These are phyloP conservation scores for Globisporangium paddicum DNA, from an alignment of 352 stramenopile genomes.

Conservation along the genomic window DNA sequence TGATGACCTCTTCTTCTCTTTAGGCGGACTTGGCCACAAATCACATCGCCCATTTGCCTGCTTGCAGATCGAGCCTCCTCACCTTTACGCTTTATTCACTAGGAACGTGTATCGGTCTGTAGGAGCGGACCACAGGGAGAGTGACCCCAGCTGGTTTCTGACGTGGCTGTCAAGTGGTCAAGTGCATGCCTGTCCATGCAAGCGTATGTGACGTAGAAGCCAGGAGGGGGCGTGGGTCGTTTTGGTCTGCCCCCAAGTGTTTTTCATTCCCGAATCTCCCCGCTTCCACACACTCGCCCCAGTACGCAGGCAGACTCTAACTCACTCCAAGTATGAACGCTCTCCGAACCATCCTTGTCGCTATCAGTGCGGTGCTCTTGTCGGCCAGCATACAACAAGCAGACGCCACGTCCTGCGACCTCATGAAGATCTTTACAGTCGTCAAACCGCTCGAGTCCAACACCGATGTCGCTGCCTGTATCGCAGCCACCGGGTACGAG, in stretches of 20 bases:
- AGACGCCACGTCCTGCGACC: conserved; percentile 19
- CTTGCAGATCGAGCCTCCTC: not conserved
- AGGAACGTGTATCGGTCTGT: not conserved
- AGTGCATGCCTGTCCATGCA: not conserved
- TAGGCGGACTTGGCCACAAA: no score
- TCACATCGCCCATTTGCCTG: not conserved
- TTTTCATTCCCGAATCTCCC: conserved; percentile 6
- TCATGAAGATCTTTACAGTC: conserved; percentile 31
- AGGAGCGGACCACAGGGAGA: not conserved
- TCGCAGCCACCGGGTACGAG: conserved; percentile 28
- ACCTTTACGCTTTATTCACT: not conserved
- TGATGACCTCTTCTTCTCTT: no score
- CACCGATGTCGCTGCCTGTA: conserved; percentile 26
- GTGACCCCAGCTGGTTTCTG: not conserved
- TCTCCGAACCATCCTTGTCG: not conserved
- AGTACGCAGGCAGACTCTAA: not conserved
- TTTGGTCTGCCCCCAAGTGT: not conserved
- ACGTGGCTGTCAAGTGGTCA: not conserved
- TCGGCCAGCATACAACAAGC: not conserved
- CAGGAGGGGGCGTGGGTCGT: not conserved
- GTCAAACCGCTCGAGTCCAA: conserved; percentile 31
- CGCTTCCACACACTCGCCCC: not conserved
- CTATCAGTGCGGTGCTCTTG: conserved; percentile 4
- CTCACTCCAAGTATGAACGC: conserved; percentile 5
- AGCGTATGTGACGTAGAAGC: not conserved